phyloP scores from a whole-genome alignment of 1,284 basidiomycete genomes.

The Volvariella surrecta region DNA sequence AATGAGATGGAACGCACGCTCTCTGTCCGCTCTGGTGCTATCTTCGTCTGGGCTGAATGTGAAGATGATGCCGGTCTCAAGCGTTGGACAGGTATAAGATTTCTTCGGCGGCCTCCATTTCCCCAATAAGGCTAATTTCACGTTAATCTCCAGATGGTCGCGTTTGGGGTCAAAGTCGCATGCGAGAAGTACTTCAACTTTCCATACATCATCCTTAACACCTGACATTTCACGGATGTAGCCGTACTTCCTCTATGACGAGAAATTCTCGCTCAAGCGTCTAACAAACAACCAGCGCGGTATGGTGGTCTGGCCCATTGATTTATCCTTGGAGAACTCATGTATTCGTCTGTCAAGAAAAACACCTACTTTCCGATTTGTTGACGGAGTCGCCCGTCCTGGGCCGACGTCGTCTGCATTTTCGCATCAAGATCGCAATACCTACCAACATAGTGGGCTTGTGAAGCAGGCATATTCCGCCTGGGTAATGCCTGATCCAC shows the following conservation, averaged over 20 bases:
- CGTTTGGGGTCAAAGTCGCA: constrained; percentile 57
- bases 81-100: constrained; percentile 37
- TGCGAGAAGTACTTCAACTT: constrained; percentile 40
- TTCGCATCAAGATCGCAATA: constrained; percentile 49
- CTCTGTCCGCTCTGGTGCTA: constrained; percentile 49
- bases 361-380: constrained; percentile 44
- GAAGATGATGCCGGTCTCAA: constrained; percentile 54
- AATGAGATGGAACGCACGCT: constrained; percentile 50
- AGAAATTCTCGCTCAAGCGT: constrained; percentile 31
- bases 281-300: constrained; percentile 29
- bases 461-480: constrained; percentile 62
- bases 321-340: constrained; percentile 8
- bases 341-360: constrained; percentile 18
- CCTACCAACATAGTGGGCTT: constrained; percentile 41
- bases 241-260: constrained; percentile 64
- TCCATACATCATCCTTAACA: constrained; percentile 7
- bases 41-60: constrained; percentile 62
- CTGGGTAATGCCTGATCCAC: constrained; percentile 39
- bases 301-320: constrained; percentile 16
- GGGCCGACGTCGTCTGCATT: constrained; percentile 43
- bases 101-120: neutral
- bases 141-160: constrained; percentile 36
- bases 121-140: neutral
- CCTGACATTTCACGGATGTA: constrained; percentile 13
- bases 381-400: constrained; percentile 42